Conservation (phyloP, 1,284 basidiomycete genomes). For the Testicularia cyperi region DNA sequence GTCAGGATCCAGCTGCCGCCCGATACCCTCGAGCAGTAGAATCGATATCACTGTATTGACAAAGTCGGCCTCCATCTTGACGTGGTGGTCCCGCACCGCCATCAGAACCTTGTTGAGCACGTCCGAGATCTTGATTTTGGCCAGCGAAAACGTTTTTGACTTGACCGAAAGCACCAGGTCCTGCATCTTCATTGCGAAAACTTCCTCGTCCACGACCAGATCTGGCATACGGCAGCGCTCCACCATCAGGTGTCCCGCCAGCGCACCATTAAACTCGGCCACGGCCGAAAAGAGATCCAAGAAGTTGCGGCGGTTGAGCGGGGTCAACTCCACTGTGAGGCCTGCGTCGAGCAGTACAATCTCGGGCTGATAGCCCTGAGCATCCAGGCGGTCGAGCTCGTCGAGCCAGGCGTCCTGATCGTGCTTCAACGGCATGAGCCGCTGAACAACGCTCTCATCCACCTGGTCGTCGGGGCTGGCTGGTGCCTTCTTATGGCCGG, state of each 20-base stretch:
- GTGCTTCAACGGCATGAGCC: conserved; percentile 67
- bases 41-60: conserved; percentile 96
- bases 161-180: conserved; percentile 90
- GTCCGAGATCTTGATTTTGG: conserved; percentile 92
- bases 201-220: conserved; percentile 85
- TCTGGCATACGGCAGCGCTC: conserved; percentile 91
- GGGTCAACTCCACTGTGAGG: conserved; percentile 82
- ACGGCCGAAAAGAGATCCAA: conserved; percentile 94
- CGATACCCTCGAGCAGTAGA: conserved; percentile 90
- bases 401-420: conserved; percentile 70
- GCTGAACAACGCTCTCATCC: conserved; percentile 67
- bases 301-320: conserved; percentile 83
- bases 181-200: conserved; percentile 95
- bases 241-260: conserved; percentile 91
- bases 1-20: conserved; percentile 84
- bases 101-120: conserved; percentile 83
- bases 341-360: conserved; percentile 96
- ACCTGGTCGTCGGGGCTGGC: conserved; percentile 65
- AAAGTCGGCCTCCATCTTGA: conserved; percentile 98
- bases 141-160: conserved; percentile 91
- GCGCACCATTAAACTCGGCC: conserved; percentile 94
- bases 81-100: conserved; percentile 88
- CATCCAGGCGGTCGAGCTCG: conserved; percentile 70
- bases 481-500: conserved; percentile 34
- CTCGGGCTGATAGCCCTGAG: conserved; percentile 84